Percentiles rank a stretch among this genome's conserved stretches.
These are phyloP conservation scores for Remersonia thermophila DNA, from an alignment of 2,329 filamentous ascomycete genomes.

Conservation along the genomic window DNA sequence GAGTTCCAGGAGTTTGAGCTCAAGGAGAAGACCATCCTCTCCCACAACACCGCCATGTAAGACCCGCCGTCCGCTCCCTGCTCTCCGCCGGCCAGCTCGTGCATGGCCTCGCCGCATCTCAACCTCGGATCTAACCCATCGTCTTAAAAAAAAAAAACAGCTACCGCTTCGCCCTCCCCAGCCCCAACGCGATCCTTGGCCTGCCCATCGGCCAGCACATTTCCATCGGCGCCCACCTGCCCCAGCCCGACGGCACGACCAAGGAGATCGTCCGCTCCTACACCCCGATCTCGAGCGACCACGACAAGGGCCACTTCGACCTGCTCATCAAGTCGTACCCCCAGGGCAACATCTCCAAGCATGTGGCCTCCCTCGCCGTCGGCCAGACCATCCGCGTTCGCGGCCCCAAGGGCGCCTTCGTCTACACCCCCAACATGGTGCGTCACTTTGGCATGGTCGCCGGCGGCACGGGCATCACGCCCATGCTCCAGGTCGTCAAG, in stretches of 20 bases:
- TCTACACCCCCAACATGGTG: constrained; percentile 95
- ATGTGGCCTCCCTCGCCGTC: constrained; percentile 71
- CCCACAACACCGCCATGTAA: constrained; percentile 95
- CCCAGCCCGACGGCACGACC: constrained; percentile 52
- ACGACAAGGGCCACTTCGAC: constrained; percentile 85
- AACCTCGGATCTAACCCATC: too few relatives aligned
- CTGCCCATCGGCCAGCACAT: constrained; percentile 98
- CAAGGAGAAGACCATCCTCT: constrained; percentile 87
- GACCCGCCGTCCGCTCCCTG: constrained; percentile 24
- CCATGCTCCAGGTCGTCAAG: constrained; percentile 93
- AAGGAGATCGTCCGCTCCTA: constrained; percentile 87
- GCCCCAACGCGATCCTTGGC: constrained; percentile 68
- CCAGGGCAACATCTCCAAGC: constrained; percentile 91
- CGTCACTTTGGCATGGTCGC: constrained; percentile 96
- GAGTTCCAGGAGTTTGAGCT: constrained; percentile 87
- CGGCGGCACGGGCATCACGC: constrained; percentile 93
- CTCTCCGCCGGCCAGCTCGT: too few relatives aligned
- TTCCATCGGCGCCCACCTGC: constrained; percentile 71
- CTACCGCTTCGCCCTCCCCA: constrained; percentile 86
- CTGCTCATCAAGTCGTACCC: constrained; percentile 97
- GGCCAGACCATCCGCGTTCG: constrained; percentile 82
- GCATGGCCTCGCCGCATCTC: too few relatives aligned
- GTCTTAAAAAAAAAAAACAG: too few relatives aligned
- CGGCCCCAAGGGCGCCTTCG: constrained; percentile 95
- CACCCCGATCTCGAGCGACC: constrained; percentile 82